Conservation (phyloP, 345 rosid species). For the Salix exigua region DNA sequence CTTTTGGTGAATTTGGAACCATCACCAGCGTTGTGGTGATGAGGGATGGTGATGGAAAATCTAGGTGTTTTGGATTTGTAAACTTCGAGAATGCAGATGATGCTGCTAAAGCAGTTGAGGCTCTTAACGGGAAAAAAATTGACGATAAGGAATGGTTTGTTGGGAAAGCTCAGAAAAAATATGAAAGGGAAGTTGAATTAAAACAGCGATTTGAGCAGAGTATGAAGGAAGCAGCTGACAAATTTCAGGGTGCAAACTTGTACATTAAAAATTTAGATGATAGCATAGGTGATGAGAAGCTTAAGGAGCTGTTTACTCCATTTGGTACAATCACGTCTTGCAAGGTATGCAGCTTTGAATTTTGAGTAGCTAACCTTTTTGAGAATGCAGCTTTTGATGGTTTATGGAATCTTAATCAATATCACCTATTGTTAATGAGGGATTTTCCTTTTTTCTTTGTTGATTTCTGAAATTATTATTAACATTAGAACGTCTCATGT, state of each 20-base stretch:
- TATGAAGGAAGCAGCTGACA: constrained; percentile 79
- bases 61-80: constrained; percentile 89
- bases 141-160: constrained; percentile 92
- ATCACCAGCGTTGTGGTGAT: constrained; percentile 85
- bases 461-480: not conserved
- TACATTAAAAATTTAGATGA: constrained; percentile 82
- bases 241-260: constrained; percentile 77
- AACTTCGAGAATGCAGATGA: constrained; percentile 84
- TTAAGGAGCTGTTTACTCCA: constrained; percentile 72
- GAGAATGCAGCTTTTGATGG: not conserved
- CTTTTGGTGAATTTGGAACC: constrained; percentile 72
- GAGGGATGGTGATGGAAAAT: constrained; percentile 78
- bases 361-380: not conserved
- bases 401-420: not conserved
- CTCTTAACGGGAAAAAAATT: constrained; percentile 70
- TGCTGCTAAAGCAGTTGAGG: constrained; percentile 83
- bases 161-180: constrained; percentile 88
- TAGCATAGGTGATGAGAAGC: constrained; percentile 77
- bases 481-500: not conserved
- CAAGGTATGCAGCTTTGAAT: constrained; percentile 52
- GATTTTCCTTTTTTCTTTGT: not conserved
- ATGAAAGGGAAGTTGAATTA: constrained; percentile 73
- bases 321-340: constrained; percentile 81
- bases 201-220: constrained; percentile 70
- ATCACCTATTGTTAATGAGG: not conserved